phyloP scores from a whole-genome alignment of 352 stramenopile genomes.

The Labyrinthula sp. region DNA sequence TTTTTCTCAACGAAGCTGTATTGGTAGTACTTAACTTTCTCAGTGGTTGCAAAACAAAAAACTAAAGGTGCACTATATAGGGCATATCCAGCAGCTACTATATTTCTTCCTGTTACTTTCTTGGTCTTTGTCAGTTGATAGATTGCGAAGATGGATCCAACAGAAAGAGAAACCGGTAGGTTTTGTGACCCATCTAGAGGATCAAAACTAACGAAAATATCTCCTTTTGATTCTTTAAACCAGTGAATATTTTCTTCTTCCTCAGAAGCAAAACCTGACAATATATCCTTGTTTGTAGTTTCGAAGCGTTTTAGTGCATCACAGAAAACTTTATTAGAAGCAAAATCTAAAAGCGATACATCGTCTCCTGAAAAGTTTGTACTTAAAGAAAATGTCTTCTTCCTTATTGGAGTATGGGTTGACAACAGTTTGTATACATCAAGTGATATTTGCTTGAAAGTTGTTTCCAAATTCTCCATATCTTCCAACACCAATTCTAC shows the following conservation, averaged over 20 bases:
- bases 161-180: constrained; percentile 15
- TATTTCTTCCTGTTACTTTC: constrained; percentile 11
- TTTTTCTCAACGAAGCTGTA: constrained; percentile 23
- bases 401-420: too few species aligned
- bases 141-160: constrained; percentile 20
- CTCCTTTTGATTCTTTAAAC: constrained; percentile 6
- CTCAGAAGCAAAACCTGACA: constrained; percentile 22
- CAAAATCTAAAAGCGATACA: too few species aligned
- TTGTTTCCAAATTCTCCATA: too few species aligned
- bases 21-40: constrained; percentile 7
- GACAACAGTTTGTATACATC: too few species aligned
- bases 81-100: constrained; percentile 24
- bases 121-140: constrained; percentile 17
- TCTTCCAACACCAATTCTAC: too few species aligned
- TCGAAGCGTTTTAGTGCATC: too few species aligned
- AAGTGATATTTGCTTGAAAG: too few species aligned
- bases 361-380: too few species aligned
- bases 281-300: too few species aligned
- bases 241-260: constrained; percentile 22
- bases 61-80: constrained; percentile 13
- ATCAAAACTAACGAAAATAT: constrained; percentile 24
- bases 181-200: constrained; percentile 25
- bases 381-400: too few species aligned
- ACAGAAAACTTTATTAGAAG: too few species aligned
- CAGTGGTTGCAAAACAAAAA: constrained; percentile 10